A percentile compares a stretch with the other conserved stretches of the same genome.
Evolutionary conservation across 2,329 filamentous ascomycete genomes (phyloP).

Genomic region (Calonectria honghensis): DNA sequence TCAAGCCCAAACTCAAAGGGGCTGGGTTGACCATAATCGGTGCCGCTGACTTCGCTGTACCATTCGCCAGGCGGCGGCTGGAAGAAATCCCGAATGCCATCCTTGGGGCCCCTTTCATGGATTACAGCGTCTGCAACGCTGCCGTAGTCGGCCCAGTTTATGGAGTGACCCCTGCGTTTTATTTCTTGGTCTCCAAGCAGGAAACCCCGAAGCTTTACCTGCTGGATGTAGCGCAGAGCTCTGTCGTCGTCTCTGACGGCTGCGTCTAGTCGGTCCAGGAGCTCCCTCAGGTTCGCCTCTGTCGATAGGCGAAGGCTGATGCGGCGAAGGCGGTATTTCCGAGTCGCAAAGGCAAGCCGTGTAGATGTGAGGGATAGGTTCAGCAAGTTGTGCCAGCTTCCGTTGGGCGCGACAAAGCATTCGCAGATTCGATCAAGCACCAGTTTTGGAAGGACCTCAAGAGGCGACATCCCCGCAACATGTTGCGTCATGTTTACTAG

Average conservation of each 20-base stretch:
- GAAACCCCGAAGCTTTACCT: not conserved
- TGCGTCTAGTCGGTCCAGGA: not conserved
- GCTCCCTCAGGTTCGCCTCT: not conserved
- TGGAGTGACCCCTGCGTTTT: not conserved
- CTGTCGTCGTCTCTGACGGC: not conserved
- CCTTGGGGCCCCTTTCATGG: not conserved
- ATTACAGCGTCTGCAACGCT: not conserved
- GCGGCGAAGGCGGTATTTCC: not conserved
- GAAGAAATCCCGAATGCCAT: not conserved
- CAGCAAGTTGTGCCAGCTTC: not conserved
- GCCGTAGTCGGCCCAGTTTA: not conserved
- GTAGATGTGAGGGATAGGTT: not conserved
- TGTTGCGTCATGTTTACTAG: not conserved
- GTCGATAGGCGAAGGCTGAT: not conserved
- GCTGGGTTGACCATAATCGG: not conserved
- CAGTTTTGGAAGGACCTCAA: not conserved
- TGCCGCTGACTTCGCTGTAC: not conserved
- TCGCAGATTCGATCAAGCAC: not conserved
- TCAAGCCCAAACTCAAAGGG: not conserved
- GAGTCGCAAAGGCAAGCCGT: not conserved
- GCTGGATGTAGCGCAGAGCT: not conserved
- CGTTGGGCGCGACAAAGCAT: not conserved
- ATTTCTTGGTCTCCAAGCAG: not conserved
- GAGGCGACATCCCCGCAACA: not conserved
- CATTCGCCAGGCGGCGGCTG: not conserved